Evolutionary conservation across 2,329 filamentous ascomycete genomes (phyloP).

Genomic region (Fusarium coicis): DNA sequence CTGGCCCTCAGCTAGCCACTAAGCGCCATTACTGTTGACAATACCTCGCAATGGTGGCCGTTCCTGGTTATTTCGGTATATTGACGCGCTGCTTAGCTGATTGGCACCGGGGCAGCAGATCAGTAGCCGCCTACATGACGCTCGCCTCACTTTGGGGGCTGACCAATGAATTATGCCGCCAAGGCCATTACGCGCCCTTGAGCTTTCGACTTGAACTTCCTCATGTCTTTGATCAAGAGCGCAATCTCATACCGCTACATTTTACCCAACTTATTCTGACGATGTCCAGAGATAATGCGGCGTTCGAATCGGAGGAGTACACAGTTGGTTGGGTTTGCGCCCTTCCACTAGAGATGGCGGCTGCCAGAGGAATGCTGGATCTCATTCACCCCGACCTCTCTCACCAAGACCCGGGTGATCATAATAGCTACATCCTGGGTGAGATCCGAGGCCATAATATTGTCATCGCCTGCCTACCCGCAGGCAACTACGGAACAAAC

Average conservation of each 20-base stretch:
- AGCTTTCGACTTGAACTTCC: not conserved
- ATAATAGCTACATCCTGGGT: not conserved
- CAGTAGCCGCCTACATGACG: not conserved
- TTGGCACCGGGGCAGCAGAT: not conserved
- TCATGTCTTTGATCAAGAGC: rapidly evolving
- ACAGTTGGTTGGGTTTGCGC: not conserved
- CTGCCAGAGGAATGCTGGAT: not conserved
- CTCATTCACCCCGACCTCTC: rapidly evolving
- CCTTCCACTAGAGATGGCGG: not conserved
- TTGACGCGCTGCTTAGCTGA: not conserved
- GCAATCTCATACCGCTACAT: rapidly evolving
- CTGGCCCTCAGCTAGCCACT: not conserved
- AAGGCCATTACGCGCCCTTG: not conserved
- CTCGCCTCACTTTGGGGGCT: not conserved
- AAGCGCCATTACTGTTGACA: rapidly evolving
- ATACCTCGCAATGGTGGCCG: not conserved
- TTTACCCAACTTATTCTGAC: not conserved
- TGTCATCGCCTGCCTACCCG: not conserved
- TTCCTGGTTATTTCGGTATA: rapidly evolving
- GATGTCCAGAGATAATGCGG: rapidly evolving
- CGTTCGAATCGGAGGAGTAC: not conserved
- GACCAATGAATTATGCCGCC: not conserved
- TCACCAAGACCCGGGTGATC: not conserved
- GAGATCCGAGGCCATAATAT: not conserved
- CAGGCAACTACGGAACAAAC: rapidly evolving